phyloP scores from a whole-genome alignment of 768 basidiomycete genomes.

The Mycena vulgaris region DNA sequence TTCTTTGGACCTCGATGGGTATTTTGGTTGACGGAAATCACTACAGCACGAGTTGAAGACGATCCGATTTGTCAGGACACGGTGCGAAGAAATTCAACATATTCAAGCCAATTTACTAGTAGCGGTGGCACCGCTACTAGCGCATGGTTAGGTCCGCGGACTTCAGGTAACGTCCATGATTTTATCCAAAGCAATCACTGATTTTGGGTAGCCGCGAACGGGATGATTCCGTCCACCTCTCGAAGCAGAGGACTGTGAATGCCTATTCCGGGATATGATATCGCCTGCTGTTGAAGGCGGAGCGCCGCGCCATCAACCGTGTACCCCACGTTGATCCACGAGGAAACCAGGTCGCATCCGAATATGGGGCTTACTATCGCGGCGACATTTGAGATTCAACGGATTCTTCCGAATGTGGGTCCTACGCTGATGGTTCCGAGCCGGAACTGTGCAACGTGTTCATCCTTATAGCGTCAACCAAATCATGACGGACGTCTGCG shows the following conservation, averaged over 20 bases:
- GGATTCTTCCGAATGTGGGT: no score
- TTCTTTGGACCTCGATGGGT: not conserved
- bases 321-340: not conserved
- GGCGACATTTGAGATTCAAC: not conserved
- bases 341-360: not conserved
- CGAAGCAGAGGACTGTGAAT: not conserved
- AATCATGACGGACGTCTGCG: not conserved
- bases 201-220: not conserved
- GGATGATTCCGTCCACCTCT: not conserved
- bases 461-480: not conserved
- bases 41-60: no score
- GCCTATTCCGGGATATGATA: not conserved
- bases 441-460: slow-evolving; percentile 16
- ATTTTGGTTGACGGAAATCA: not conserved
- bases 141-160: no score
- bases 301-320: not conserved
- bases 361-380: not conserved
- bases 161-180: no score
- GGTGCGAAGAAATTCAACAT: no score
- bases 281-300: not conserved
- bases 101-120: no score
- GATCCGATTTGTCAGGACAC: not conserved
- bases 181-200: not conserved
- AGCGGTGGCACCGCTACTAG: no score
- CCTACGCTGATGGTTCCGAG: not conserved